Conservation (phyloP, 2,329 filamentous ascomycete genomes). For the Neofusicoccum ribis region DNA sequence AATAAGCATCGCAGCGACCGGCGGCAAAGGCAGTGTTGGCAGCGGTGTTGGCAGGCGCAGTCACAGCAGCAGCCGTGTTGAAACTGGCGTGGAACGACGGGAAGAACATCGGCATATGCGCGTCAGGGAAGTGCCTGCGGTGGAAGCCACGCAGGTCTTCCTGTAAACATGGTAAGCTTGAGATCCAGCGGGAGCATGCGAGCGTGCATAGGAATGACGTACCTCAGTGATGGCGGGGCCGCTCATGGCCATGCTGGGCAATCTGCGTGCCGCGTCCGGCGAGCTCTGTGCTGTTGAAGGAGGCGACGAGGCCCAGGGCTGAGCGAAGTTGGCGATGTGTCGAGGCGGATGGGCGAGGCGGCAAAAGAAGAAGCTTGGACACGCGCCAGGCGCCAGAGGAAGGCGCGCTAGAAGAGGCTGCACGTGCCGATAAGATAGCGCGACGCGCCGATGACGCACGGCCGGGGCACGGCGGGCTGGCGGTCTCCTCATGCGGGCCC, state of each 20-base stretch:
- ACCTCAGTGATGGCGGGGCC: not conserved
- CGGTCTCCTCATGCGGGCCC: not conserved
- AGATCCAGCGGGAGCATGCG: not conserved
- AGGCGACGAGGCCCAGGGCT: not conserved
- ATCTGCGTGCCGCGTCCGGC: not conserved
- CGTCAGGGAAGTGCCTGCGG: slow-evolving; percentile 43
- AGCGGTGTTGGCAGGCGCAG: not conserved
- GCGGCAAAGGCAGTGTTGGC: not conserved
- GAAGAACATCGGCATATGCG: slow-evolving; percentile 33
- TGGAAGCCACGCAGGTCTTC: slow-evolving; percentile 47
- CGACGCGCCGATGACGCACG: slow-evolving; percentile 8
- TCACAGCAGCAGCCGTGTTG: not conserved
- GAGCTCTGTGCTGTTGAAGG: not conserved
- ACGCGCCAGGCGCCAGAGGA: not conserved
- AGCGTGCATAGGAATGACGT: not conserved
- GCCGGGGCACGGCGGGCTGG: not conserved
- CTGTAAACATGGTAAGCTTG: slow-evolving; percentile 30
- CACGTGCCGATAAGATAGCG: slow-evolving; percentile 6
- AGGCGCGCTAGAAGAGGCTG: not conserved
- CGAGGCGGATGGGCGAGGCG: not conserved
- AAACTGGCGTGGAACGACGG: slow-evolving; percentile 27
- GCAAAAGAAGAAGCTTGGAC: slow-evolving; percentile 4
- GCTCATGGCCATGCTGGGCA: not conserved
- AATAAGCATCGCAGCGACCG: slow-evolving; percentile 13
- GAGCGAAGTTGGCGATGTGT: not conserved